Evolutionary conservation across 495 filamentous ascomycete genomes (phyloP).

Genomic region (Daldinia concentrica): DNA sequence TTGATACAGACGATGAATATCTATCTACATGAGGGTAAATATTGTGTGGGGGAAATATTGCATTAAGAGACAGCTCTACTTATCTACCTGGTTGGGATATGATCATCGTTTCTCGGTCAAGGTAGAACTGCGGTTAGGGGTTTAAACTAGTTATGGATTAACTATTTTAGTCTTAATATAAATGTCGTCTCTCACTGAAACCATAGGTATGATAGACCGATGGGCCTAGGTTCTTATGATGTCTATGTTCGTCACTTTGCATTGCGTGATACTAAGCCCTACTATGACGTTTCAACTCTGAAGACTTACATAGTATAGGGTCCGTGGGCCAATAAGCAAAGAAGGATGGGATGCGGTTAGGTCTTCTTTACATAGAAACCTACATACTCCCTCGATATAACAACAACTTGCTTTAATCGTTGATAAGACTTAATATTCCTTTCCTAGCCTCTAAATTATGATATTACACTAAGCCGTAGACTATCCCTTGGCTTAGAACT

Average conservation of each 20-base stretch:
- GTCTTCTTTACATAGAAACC: not conserved
- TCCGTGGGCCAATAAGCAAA: not conserved
- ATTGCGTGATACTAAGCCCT: conserved; percentile 19
- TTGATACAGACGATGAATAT: too few relatives aligned
- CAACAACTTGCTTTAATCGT: not conserved
- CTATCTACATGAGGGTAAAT: too few relatives aligned
- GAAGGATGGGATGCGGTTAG: not conserved
- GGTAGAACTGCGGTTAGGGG: too few relatives aligned
- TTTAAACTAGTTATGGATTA: too few relatives aligned
- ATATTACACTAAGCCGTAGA: not conserved
- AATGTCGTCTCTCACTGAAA: not conserved
- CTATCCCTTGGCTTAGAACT: not conserved
- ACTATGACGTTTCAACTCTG: conserved; percentile 14
- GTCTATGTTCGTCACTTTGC: not conserved
- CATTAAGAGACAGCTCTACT: too few relatives aligned
- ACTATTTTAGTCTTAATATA: conserved; percentile 16
- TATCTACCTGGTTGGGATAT: too few relatives aligned
- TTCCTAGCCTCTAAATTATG: not conserved
- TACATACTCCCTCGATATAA: not conserved
- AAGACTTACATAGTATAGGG: conserved; percentile 1
- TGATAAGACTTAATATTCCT: not conserved
- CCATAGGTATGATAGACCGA: not conserved
- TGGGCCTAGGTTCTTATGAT: not conserved
- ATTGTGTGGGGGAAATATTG: too few relatives aligned
- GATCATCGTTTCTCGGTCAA: too few relatives aligned